Percentiles rank a stretch among this genome's conserved stretches.
These are phyloP conservation scores for Cutaneotrichosporon sp. DNA, from an alignment of 1,284 basidiomycete species.

Conservation along the genomic window DNA sequence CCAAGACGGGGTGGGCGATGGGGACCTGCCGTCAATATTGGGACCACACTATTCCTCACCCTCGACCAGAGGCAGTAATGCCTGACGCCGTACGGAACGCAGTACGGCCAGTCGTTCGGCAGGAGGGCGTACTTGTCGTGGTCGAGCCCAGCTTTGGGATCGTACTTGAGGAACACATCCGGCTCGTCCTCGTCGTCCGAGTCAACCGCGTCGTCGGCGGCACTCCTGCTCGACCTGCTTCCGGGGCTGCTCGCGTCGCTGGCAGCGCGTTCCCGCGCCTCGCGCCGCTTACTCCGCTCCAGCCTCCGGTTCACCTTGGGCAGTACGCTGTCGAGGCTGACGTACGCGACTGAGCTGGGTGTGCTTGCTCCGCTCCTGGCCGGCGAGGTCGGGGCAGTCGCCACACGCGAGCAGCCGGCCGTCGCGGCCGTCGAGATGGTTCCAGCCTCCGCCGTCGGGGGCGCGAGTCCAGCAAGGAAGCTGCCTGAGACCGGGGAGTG, in stretches of 20 bases:
- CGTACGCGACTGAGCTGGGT: constrained; percentile 14
- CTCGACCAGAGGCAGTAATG: constrained; percentile 46
- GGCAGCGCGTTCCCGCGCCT: background rate
- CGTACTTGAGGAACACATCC: constrained; percentile 30
- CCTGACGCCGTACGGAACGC: constrained; percentile 40
- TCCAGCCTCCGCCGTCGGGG: background rate
- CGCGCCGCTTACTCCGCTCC: background rate
- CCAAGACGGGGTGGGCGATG: constrained; percentile 41
- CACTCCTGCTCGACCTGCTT: background rate
- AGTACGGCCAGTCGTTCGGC: constrained; percentile 49
- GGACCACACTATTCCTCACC: too few species aligned
- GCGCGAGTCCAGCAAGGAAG: background rate
- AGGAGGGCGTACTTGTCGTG: constrained; percentile 38
- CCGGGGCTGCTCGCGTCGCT: background rate
- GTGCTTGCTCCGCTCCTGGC: constrained; percentile 12
- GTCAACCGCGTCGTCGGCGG: background rate
- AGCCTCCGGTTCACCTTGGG: constrained; percentile 4
- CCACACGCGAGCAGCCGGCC: constrained; percentile 4
- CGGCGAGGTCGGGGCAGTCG: constrained; percentile 4
- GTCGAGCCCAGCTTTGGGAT: constrained; percentile 27
- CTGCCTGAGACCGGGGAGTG: background rate
- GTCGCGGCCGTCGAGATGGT: background rate
- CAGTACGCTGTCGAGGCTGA: constrained; percentile 13
- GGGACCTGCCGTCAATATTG: constrained; percentile 30
- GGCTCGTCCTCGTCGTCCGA: constrained; percentile 21